Evolutionary conservation across 352 stramenopile species (phyloP).

Genomic region (Phytophthora tentaculata): DNA sequence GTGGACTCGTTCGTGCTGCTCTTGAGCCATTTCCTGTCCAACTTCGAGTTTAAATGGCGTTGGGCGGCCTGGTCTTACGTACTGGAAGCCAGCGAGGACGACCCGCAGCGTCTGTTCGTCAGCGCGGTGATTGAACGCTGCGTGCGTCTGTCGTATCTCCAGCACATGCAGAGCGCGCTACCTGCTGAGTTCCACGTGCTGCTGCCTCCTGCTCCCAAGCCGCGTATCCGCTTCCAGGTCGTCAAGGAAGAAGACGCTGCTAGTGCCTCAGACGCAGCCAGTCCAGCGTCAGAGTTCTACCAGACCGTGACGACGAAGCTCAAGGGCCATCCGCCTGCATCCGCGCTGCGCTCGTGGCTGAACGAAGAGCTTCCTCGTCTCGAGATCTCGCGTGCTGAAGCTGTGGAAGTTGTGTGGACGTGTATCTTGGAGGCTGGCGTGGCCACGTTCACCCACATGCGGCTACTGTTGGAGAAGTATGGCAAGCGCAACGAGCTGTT

Average conservation of each 20-base stretch:
- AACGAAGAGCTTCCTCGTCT: conserved; percentile 56
- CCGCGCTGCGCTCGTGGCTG: conserved; percentile 63
- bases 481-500: conserved; percentile 59
- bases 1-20: conserved; percentile 76
- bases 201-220: conserved; percentile 72
- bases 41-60: conserved; percentile 90
- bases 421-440: conserved; percentile 77
- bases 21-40: conserved; percentile 88
- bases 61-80: conserved; percentile 84
- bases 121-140: conserved; percentile 86
- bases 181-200: conserved; percentile 81
- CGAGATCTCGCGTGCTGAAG: conserved; percentile 53
- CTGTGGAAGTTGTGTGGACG: conserved; percentile 77
- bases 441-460: conserved; percentile 87
- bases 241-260: conserved; percentile 30
- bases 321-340: conserved; percentile 65
- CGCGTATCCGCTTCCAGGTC: conserved; percentile 65
- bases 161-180: conserved; percentile 84
- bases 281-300: conserved; percentile 55
- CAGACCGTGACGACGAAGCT: conserved; percentile 67
- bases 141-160: conserved; percentile 83
- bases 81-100: conserved; percentile 77
- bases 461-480: conserved; percentile 83
- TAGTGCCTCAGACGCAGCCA: conserved; percentile 12
- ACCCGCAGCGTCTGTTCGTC: conserved; percentile 85